Conservation (phyloP, 345 rosid species). For the Kernera saxatilis region DNA sequence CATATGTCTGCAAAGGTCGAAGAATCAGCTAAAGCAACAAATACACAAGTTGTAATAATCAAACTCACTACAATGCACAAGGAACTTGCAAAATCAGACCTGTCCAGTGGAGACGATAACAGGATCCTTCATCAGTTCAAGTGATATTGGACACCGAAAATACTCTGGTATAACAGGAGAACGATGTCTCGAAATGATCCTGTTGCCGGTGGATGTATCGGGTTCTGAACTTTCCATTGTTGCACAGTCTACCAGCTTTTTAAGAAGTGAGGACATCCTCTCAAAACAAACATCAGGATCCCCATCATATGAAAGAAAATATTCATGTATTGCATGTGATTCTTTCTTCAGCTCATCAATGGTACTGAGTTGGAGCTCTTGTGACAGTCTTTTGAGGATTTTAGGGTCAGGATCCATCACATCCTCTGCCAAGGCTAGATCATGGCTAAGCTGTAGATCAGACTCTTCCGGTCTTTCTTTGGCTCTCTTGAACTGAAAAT, state of each 20-base stretch:
- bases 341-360: constrained; percentile 74
- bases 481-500: constrained; percentile 82
- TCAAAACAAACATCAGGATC: constrained; percentile 56
- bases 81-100: constrained; percentile 38
- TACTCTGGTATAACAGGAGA: constrained; percentile 97
- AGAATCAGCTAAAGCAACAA: constrained; percentile 14
- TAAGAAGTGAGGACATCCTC: constrained; percentile 62
- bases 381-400: constrained; percentile 62
- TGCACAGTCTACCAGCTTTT: constrained; percentile 58
- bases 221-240: constrained; percentile 51
- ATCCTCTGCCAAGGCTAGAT: constrained; percentile 50
- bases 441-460: constrained; percentile 67
- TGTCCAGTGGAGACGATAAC: constrained; percentile 98
- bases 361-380: constrained; percentile 73
- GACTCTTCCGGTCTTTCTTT: constrained; percentile 49
- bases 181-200: constrained; percentile 50
- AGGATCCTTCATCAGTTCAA: constrained; percentile 97
- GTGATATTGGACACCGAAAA: constrained; percentile 97
- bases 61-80: constrained; percentile 2
- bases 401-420: constrained; percentile 58
- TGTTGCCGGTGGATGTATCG: constrained; percentile 44
- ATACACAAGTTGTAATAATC: not conserved
- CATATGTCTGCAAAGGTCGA: constrained; percentile 74
- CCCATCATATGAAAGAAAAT: constrained; percentile 56
- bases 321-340: constrained; percentile 71